Evolutionary conservation across 148 eudicot genomes (phyloP).

Genomic region (Rhododendron mucronatum): DNA sequence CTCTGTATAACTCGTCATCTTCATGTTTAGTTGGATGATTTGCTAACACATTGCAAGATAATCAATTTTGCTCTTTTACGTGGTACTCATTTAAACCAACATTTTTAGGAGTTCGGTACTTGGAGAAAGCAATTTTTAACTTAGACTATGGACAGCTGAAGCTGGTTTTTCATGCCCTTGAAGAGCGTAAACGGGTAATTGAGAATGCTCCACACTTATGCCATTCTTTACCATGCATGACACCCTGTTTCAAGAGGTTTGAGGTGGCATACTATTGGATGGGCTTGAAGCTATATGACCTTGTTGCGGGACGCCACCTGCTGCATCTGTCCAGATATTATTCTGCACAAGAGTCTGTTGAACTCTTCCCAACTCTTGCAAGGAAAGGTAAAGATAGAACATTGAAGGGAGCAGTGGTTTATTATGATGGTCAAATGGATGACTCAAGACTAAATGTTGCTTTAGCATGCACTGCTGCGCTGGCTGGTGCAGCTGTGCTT

Average conservation of each 20-base stretch:
- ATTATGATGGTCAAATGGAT: slow-evolving; percentile 97
- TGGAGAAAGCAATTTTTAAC: slow-evolving; percentile 96
- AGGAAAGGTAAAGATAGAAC: slow-evolving; percentile 58
- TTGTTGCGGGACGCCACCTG: slow-evolving; percentile 65
- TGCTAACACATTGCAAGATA: not conserved
- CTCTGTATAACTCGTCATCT: not conserved
- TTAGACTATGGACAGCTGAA: slow-evolving; percentile 90
- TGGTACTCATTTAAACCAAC: slow-evolving; percentile 6
- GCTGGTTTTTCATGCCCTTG: slow-evolving; percentile 93
- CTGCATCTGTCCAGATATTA: slow-evolving; percentile 88
- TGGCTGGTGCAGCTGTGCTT: slow-evolving; percentile 88
- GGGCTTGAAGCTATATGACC: slow-evolving; percentile 88
- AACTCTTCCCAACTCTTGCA: slow-evolving; percentile 85
- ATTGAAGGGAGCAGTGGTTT: slow-evolving; percentile 90
- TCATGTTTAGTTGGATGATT: not conserved
- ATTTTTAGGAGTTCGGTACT: slow-evolving; percentile 82
- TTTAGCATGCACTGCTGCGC: slow-evolving; percentile 90
- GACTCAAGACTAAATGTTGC: slow-evolving; percentile 93
- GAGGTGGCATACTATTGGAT: slow-evolving; percentile 83
- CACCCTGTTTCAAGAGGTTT: slow-evolving; percentile 93
- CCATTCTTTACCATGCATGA: slow-evolving; percentile 93
- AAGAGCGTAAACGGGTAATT: slow-evolving; percentile 87
- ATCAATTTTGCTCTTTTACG: not conserved
- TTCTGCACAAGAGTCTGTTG: slow-evolving; percentile 79
- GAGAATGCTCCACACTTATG: slow-evolving; percentile 98